A percentile compares a stretch with the other conserved stretches of the same genome.
These are phyloP conservation scores for Xylaria sp. DNA, from an alignment of 2,329 filamentous ascomycete genomes.

Conservation along the genomic window DNA sequence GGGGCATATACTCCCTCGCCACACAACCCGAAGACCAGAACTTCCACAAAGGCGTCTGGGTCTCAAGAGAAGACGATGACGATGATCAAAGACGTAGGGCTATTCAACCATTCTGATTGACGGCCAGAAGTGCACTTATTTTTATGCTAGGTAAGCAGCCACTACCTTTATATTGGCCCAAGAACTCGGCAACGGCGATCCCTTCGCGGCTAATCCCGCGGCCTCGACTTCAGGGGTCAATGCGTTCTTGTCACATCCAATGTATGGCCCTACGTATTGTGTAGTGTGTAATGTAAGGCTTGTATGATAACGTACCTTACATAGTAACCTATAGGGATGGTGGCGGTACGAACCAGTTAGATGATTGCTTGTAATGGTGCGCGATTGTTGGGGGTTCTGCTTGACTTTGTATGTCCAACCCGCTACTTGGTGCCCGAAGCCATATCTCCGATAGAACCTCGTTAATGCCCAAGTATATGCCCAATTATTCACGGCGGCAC, in stretches of 20 bases:
- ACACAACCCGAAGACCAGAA: neutral
- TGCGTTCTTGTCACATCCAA: slow-evolving; percentile 20
- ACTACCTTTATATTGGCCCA: neutral
- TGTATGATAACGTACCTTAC: neutral
- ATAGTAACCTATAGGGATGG: neutral
- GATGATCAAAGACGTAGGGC: neutral
- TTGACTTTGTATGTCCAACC: neutral
- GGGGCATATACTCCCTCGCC: neutral
- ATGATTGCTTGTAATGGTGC: slow-evolving; percentile 2
- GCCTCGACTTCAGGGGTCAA: slow-evolving; percentile 17
- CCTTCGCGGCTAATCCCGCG: slow-evolving; percentile 23
- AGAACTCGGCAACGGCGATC: slow-evolving; percentile 1
- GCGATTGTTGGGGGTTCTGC: neutral
- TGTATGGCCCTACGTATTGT: slow-evolving; percentile 4
- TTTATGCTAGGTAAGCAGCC: neutral
- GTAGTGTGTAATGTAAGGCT: neutral
- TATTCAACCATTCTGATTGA: neutral
- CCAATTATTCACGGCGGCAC: neutral
- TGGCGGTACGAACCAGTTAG: slow-evolving; percentile 2
- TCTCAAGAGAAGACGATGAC: neutral
- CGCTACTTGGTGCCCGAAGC: slow-evolving; percentile 8
- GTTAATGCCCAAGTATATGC: neutral
- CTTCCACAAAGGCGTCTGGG: neutral
- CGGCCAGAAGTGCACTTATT: neutral
- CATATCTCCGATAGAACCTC: neutral